Conservation (phyloP, 768 basidiomycete species). For the Russula ochroleuca region DNA sequence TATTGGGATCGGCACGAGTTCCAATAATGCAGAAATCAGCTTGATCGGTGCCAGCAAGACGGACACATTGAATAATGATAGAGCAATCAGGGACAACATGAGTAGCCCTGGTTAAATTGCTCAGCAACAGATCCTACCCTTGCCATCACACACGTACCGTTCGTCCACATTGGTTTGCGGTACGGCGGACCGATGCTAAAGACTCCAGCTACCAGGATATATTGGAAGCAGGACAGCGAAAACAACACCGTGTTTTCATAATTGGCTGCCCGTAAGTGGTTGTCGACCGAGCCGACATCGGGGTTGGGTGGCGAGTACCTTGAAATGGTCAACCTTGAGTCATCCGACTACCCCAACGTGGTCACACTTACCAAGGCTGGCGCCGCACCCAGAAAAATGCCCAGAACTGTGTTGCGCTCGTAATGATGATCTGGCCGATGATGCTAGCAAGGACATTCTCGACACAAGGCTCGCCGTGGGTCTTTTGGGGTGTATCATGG, state of each 20-base stretch:
- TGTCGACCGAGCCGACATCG: constrained; percentile 39
- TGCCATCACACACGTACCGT: constrained; percentile 51
- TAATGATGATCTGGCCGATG: constrained; percentile 86
- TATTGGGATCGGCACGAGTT: constrained; percentile 70
- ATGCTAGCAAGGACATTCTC: constrained; percentile 92
- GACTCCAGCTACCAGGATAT: constrained; percentile 92
- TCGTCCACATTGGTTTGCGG: constrained; percentile 91
- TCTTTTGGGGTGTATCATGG: constrained; percentile 79
- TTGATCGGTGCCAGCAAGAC: constrained; percentile 71
- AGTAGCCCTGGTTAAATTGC: constrained; percentile 57
- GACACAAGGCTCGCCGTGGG: constrained; percentile 96
- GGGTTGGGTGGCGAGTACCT: constrained; percentile 34
- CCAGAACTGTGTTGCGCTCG: constrained; percentile 77
- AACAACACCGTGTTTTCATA: constrained; percentile 93
- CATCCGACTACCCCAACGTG: neutral
- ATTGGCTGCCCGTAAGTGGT: constrained; percentile 78
- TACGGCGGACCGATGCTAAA: constrained; percentile 99
- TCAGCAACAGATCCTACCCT: neutral
- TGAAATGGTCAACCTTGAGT: neutral
- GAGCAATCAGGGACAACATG: constrained; percentile 65
- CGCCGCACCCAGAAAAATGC: constrained; percentile 83
- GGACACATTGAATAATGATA: constrained; percentile 70
- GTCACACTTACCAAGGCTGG: constrained; percentile 68
- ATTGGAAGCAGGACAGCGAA: constrained; percentile 96
- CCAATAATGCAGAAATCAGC: constrained; percentile 56